Evolutionary conservation across 1,139 yeast species (phyloP).

Genomic region (Suhomyces yuchorum): DNA sequence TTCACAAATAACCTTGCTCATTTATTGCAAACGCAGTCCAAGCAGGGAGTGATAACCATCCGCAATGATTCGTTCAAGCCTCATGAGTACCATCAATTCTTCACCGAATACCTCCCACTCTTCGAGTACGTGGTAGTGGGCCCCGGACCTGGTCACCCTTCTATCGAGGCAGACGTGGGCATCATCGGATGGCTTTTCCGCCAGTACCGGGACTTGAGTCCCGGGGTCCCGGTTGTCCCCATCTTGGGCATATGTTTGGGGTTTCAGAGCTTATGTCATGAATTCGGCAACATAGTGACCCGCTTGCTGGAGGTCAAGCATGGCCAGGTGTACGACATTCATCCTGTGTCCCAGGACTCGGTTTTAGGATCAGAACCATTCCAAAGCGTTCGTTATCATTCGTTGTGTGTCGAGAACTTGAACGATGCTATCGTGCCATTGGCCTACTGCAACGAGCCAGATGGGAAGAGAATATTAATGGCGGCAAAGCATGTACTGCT

Average conservation of each 20-base stretch:
- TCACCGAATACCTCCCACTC: conserved; percentile 39
- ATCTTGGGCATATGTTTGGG: conserved; percentile 92
- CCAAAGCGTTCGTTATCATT: conserved; percentile 85
- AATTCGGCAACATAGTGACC: conserved; percentile 60
- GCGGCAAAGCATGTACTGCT: conserved; percentile 62
- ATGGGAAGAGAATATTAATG: conserved; percentile 58
- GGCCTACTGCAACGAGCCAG: conserved; percentile 52
- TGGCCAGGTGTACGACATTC: conserved; percentile 74
- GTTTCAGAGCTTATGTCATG: conserved; percentile 76
- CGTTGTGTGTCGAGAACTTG: conserved; percentile 58
- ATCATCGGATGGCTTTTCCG: conserved; percentile 59
- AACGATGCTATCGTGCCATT: conserved; percentile 49
- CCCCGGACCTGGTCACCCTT: conserved; percentile 97
- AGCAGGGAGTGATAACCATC: conserved; percentile 61
- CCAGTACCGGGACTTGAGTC: conserved; percentile 23
- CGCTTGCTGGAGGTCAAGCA: conserved; percentile 68
- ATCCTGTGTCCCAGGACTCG: conserved; percentile 43
- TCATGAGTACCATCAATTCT: conserved; percentile 36
- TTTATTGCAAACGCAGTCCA: conserved; percentile 58
- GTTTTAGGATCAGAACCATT: conserved; percentile 32
- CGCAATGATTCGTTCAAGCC: conserved; percentile 68
- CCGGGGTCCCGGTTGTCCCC: conserved; percentile 47
- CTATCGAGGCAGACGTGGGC: conserved; percentile 66
- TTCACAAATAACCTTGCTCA: conserved; percentile 81
- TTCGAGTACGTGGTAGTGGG: conserved; percentile 85